Evolutionary conservation across 345 rosid genomes (phyloP), one percentile per base, ranked within the genome.

Genomic region (Citrus mangshanensis): DNA sequence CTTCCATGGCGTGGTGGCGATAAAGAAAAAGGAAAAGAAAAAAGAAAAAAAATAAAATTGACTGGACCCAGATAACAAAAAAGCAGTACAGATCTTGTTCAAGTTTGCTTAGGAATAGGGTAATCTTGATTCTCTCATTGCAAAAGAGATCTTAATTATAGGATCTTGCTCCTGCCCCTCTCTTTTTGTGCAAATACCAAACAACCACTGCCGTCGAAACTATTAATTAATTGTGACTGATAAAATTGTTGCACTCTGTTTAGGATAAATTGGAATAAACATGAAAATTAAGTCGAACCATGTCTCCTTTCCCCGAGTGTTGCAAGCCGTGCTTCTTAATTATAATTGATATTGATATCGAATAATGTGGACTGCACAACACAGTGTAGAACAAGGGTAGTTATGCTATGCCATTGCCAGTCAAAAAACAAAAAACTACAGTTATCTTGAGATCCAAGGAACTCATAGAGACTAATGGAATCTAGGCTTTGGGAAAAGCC

Each of bases 401-500:
- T 56, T 27, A 28, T 18, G 58, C 9, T n/a, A 19, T 32, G 69
- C 35, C 8, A 19, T 46, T 32, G 62, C 62, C 63, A 49, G 37
- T 61, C 37, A 30, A 30, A 66, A 19, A 46, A 46, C 0, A 2
- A n/a, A 35, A 25, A 6, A 25, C 24, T 27, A 72, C 51, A 54
- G 72, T 65, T 74, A 74, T 30, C 82, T 46, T 87, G 21, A 74
- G 69, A 69, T 78, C 13, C 38, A 87, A 85, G 89, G 14, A 85
- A 83, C 68, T 35, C 1, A 63, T 4, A 63, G 34, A 75, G 72
- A 68, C 5, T 19, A 18, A 4, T 59, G 60, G 77, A 76, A 79
- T 78, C 85, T 81, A 12, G 73, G 68, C 88, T 84, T 87, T 87
- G n/a, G 25, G 16, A 51, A 83, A 87, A 83, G 88, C 80, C 12